Conservation (phyloP, 345 rosid genomes). For the Boechera retrofracta region DNA sequence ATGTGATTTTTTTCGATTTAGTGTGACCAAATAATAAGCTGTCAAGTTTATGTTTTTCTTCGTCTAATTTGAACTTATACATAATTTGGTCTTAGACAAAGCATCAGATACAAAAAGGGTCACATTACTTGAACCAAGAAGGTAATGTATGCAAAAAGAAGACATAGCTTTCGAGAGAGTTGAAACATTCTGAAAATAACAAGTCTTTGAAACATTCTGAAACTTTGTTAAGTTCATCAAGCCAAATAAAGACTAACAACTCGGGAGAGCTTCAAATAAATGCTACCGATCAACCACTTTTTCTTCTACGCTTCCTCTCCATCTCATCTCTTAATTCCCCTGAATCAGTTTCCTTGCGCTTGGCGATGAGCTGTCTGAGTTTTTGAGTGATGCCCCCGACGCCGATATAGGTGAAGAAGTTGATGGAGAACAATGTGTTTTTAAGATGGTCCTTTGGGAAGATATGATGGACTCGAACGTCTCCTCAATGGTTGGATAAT, state of each 20-base stretch:
- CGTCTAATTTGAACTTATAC: not conserved
- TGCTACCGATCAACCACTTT: slow-evolving; percentile 6
- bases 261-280: not conserved
- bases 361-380: slow-evolving; percentile 47
- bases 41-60: not conserved
- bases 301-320: slow-evolving; percentile 40
- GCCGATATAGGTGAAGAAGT: slow-evolving; percentile 78
- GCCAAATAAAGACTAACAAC: not conserved
- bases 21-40: not conserved
- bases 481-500: slow-evolving; percentile 60
- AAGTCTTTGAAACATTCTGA: not conserved
- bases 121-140: not conserved
- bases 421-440: slow-evolving; percentile 68
- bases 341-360: slow-evolving; percentile 22
- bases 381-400: slow-evolving; percentile 71
- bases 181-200: not conserved
- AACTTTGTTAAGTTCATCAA: not conserved
- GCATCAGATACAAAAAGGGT: not conserved
- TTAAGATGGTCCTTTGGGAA: slow-evolving; percentile 70
- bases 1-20: not conserved
- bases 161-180: not conserved
- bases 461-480: slow-evolving; percentile 57
- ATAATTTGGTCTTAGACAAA: not conserved
- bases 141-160: not conserved
- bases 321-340: slow-evolving; percentile 33